These are phyloP conservation scores for Coprinopsis marcescibilis DNA, from an alignment of 768 basidiomycete species.

Conservation along the genomic window DNA sequence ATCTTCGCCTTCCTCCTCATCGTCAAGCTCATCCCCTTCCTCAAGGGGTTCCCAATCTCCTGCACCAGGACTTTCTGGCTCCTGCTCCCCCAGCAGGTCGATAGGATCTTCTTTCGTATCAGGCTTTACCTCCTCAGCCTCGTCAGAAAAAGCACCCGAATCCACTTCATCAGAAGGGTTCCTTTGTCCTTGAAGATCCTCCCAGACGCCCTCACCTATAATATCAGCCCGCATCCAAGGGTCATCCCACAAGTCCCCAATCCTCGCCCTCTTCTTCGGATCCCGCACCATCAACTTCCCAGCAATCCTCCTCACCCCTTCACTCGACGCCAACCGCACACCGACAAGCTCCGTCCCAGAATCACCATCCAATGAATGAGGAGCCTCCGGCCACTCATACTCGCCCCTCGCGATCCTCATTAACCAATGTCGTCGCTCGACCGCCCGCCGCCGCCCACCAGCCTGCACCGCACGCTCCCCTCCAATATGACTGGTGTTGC, in stretches of 20 bases:
- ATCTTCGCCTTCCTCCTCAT: slow-evolving; percentile 23
- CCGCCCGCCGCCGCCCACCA: slow-evolving; percentile 18
- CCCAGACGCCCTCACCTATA: slow-evolving; percentile 15
- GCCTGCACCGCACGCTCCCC: slow-evolving; percentile 22
- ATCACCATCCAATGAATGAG: slow-evolving; percentile 6
- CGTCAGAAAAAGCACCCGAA: neutral
- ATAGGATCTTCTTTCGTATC: neutral
- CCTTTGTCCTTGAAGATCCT: slow-evolving; percentile 4
- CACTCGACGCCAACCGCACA: slow-evolving; percentile 30
- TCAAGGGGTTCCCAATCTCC: slow-evolving; percentile 12
- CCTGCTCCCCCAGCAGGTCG: neutral
- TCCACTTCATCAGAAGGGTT: slow-evolving; percentile 1
- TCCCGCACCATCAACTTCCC: slow-evolving; percentile 63
- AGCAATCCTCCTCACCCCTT: slow-evolving; percentile 51
- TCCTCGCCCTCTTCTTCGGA: slow-evolving; percentile 53
- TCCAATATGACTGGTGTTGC: slow-evolving; percentile 34
- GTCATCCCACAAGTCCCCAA: slow-evolving; percentile 61
- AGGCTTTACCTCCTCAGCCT: neutral
- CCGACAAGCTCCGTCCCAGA: slow-evolving; percentile 12
- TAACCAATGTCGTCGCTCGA: slow-evolving; percentile 52
- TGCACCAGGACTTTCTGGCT: slow-evolving; percentile 11
- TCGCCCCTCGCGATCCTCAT: slow-evolving; percentile 79
- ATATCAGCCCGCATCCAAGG: slow-evolving; percentile 36
- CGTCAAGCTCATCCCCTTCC: slow-evolving; percentile 15
- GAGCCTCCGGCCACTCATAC: slow-evolving; percentile 59